phyloP scores from a whole-genome alignment of 345 rosid genomes.

The Citrus australasica region DNA sequence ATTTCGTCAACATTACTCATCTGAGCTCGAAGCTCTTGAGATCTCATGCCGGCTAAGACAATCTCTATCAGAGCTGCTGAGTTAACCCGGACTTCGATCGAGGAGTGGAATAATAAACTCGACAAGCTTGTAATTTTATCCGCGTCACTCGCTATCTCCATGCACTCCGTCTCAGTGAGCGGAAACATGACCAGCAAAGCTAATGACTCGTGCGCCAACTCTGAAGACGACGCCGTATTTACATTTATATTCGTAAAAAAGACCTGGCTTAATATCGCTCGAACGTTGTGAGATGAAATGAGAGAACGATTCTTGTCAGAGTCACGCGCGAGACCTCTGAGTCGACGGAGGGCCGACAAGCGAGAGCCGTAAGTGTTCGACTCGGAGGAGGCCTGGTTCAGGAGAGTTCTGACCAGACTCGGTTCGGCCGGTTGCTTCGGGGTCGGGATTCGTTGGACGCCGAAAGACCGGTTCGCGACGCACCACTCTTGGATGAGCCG shows the following conservation, averaged over 20 bases:
- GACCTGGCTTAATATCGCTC: slow-evolving; percentile 36
- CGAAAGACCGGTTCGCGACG: slow-evolving; percentile 77
- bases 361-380: slow-evolving; percentile 45
- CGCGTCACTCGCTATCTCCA: slow-evolving; percentile 47
- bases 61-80: slow-evolving; percentile 78
- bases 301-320: slow-evolving; percentile 74
- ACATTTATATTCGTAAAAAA: slow-evolving; percentile 37
- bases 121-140: slow-evolving; percentile 40
- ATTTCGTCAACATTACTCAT: slow-evolving; percentile 51
- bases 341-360: slow-evolving; percentile 71
- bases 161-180: slow-evolving; percentile 64
- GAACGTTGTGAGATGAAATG: slow-evolving; percentile 60
- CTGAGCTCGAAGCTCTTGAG: slow-evolving; percentile 56
- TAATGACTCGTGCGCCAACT: slow-evolving; percentile 60
- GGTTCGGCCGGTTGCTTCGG: slow-evolving; percentile 99
- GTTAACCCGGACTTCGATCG: slow-evolving; percentile 67
- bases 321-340: slow-evolving; percentile 82
- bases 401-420: slow-evolving; percentile 47
- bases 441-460: slow-evolving; percentile 83
- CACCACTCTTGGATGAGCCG: slow-evolving; percentile 98
- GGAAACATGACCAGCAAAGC: slow-evolving; percentile 62
- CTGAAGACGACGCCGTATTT: slow-evolving; percentile 31
- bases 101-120: slow-evolving; percentile 51
- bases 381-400: slow-evolving; percentile 56
- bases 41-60: slow-evolving; percentile 62